Percentiles rank a stretch among this genome's conserved stretches.
phyloP scores from a whole-genome alignment of 371 early-diverging fungal species.

The Funneliformis caledonium region DNA sequence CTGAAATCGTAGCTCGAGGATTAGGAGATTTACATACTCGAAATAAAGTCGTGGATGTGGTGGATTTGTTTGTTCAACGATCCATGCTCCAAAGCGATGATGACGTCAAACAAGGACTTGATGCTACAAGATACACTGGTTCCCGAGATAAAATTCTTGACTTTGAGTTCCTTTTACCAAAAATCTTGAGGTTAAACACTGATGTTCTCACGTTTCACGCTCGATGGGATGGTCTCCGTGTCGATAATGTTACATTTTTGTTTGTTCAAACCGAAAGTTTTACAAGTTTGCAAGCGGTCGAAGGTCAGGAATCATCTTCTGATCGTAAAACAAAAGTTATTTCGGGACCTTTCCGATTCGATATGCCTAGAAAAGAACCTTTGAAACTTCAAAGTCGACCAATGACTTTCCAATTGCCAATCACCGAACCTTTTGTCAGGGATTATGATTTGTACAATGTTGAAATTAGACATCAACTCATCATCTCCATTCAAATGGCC shows the following conservation, averaged over 20 bases:
- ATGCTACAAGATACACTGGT: background rate
- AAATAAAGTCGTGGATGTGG: background rate
- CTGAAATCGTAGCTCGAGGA: background rate
- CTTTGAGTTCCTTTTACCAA: conserved; percentile 24
- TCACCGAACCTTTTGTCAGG: background rate
- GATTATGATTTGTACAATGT: background rate
- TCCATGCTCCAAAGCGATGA: background rate
- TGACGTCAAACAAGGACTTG: background rate
- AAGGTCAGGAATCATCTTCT: background rate
- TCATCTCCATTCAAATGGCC: conserved; percentile 5
- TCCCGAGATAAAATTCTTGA: conserved; percentile 3
- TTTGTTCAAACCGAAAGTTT: conserved; percentile 22
- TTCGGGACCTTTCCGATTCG: conserved; percentile 15
- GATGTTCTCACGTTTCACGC: background rate
- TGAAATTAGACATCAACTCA: conserved; percentile 11
- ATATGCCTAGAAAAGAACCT: conserved; percentile 13
- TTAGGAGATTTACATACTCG: background rate
- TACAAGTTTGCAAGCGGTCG: background rate
- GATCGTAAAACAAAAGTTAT: background rate
- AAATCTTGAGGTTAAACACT: background rate
- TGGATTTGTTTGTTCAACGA: conserved; percentile 10
- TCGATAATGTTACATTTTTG: conserved; percentile 8
- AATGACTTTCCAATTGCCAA: conserved; percentile 11
- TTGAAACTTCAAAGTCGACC: conserved; percentile 31
- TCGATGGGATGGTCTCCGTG: conserved; percentile 26